Base-by-base conservation (phyloP, 164 flowering plant genomes). In the Chloranthus sessilifolius region DNA sequence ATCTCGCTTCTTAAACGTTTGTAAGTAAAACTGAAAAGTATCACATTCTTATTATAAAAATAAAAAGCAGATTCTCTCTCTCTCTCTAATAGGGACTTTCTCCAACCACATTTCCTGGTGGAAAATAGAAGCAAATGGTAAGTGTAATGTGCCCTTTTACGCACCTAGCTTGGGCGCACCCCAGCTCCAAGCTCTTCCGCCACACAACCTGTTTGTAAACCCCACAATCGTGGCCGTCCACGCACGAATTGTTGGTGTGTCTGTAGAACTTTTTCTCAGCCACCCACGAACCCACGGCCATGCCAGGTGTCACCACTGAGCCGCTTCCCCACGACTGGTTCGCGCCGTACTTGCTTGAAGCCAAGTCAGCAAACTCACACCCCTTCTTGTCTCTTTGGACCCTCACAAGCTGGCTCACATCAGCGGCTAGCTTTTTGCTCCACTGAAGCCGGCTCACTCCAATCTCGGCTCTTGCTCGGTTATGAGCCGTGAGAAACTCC, bases 151-250 rank as follows among this genome's bases (percentile, higher is more conserved):
- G 24, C 1, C 63, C 64, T 58, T 65, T 63, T 0, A 16, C 52
- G 58, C 94, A 85, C 0, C 45, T 36, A 24, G 74, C 84, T 53
- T 74, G 79, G 1, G 81, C 82, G 42, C 94, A 85, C 19, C 94
- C 94, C 46, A 85, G 26, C 34, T 78, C 79, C 46, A 24, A 1
- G 1, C 84, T 52, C 25, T 67, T 73, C 64, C 50, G 72, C 94
- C 94, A 85, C 33, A 85, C 86, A 35, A 85, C 81, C 70, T 84
- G 88, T 4, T 63, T 75, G 48, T 85, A 82, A 2, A 74, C 81
- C 0, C 81, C 82, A 25, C 94, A 85, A 37, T 33, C 37, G 34
- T 76, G 78, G 3, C 49, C 45, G 1, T 66, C 39, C 3, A 35
- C 70, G 27, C 94, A 85, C 1, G 82, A 27, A 65, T 82, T 80